Percentiles rank a stretch among this genome's conserved stretches.
Evolutionary conservation across 441 rosid genomes (phyloP).

Genomic region (Pelargonium citronellum): DNA sequence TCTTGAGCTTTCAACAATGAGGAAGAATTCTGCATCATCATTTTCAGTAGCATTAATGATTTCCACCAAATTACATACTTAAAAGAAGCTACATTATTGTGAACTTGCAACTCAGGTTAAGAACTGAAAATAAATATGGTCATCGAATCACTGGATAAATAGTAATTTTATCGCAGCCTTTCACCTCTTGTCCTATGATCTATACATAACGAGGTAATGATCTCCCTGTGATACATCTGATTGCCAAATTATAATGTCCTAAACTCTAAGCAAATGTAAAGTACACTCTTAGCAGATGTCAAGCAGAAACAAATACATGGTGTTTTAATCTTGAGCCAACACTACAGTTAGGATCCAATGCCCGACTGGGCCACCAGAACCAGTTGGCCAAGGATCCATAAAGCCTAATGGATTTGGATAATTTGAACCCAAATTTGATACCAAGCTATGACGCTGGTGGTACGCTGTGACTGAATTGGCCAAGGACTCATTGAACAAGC

Average conservation of each 20-base stretch:
- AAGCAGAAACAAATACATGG: neutral
- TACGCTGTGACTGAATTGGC: neutral
- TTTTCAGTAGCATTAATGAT: constrained; percentile 2
- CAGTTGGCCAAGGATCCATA: neutral
- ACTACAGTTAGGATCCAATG: too few species aligned
- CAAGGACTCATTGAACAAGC: neutral
- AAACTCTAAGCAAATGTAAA: neutral
- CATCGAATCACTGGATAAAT: neutral
- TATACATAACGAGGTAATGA: neutral
- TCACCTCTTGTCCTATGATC: neutral
- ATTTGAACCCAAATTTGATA: neutral
- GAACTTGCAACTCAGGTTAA: too few species aligned
- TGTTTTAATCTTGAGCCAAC: too few species aligned
- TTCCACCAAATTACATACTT: neutral
- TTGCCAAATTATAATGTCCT: neutral
- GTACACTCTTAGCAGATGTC: neutral
- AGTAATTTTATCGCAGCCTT: neutral
- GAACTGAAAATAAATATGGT: too few species aligned
- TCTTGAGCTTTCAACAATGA: constrained; percentile 68
- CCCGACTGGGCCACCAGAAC: neutral
- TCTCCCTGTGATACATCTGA: neutral
- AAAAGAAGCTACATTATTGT: neutral
- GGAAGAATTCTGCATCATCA: constrained; percentile 38
- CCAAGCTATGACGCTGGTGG: neutral
- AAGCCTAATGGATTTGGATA: neutral